Evolutionary conservation across 768 basidiomycete genomes (phyloP), one percentile per base, ranked within the genome.

Genomic region (Boletus rubroflammeus): DNA sequence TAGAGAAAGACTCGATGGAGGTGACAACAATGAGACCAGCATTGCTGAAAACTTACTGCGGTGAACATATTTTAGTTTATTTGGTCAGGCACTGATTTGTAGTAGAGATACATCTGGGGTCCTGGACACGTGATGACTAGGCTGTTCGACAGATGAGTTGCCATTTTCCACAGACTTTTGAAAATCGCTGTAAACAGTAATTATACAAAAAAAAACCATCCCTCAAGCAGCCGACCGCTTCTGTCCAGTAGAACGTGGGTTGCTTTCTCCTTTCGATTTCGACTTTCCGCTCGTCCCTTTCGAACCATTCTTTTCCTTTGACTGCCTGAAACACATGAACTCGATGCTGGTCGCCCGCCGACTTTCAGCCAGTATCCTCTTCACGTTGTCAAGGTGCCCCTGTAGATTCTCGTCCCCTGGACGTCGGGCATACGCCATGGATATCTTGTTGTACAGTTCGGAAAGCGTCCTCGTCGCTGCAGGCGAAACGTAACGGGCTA

Each of bases 361-460:
- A 25, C 91, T 88, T 56, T 96, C 93, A 38, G 85, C 84, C 52
- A 98, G 73, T 23, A 88, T 93, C 76, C 86, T 89, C 76, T 95
- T 95, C 52, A 99, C 88, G 10, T 87, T 85, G 62, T 98, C 93
- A 49, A 99, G 78, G 64, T 93, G 88, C 19, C 76, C 75, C 69
- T 98, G 93, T 53, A 98, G 73, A 65, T 91, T 91, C 69, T 89
- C 88, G 60, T 92, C 88, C 35, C 90, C 91, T 6, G 88, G 83
- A 32, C 90, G 82, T 28, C 90, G 85, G 36, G 85, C 81, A 72
- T 98, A 98, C 17, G 93, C 88, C 71, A 93, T 85, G 13, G 94
- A 96, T 60, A 99, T 98, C 62, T 87, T 91, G 67, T 87, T 90
- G 75, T 98, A 99, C 49, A 98, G 78, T 54, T 96, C 90, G 29